Evolutionary conservation across 2,329 filamentous ascomycete genomes (phyloP), one percentile per base, ranked within the genome.

Genomic region (Ceratocystis huliohia): DNA sequence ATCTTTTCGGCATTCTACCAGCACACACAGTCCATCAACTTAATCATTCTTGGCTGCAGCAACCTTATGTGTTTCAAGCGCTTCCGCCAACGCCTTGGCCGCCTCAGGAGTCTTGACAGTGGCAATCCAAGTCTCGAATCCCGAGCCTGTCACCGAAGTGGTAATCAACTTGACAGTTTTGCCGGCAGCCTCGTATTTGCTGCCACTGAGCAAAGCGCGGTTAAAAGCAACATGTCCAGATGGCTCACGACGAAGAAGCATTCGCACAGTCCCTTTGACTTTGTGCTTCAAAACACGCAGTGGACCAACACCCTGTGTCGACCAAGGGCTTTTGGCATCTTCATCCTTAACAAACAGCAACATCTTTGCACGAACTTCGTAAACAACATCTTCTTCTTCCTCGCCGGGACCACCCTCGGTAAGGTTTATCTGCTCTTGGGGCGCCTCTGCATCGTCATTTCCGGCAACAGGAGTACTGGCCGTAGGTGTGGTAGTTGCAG

Each of bases 211-310:
- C 62, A 92, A 74, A 22, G 79, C 75, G 70, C 86, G 83, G 76
- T 95, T 95, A 71, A 95, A 77, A 2, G 88, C 82, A 61, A 93
- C 79, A 48, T 87, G 83, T 17, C 90, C 90, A 69, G 85, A 82
- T 0, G 89, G 88, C 69, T 91, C 88, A n/a, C 84, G 84, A 63
- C 90, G 84, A 69, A 92, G 76, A 22, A 95, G 76, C 59, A 94
- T 77, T 50, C 90, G 84, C 3, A 86, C 82, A 33, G 81, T 80
- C 22, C 82, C 84, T 0, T 85, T 89, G 17, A 81, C 80, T 73
- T 89, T 88, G 77, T 93, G 82, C 75, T 88, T 87, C 69, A 95
- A 78, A 15, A 96, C 73, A 48, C 88, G 86, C 64, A 92, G 77
- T 10, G 84, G 81, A 0, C 91, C 91, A 6, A 89, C 78, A 57